phyloP scores from a whole-genome alignment of 2,329 filamentous ascomycete species.

The Monosporascus sp. region DNA sequence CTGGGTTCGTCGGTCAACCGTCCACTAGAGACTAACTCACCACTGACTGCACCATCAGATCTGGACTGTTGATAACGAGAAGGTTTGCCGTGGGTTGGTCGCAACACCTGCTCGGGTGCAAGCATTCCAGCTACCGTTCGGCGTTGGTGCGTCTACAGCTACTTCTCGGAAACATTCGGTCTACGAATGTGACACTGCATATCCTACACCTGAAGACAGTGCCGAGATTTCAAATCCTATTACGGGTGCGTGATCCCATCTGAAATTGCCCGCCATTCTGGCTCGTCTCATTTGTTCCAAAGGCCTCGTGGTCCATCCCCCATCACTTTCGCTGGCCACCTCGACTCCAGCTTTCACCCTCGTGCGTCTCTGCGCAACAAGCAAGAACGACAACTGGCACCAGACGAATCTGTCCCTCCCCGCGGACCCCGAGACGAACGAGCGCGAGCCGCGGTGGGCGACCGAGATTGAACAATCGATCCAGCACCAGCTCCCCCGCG shows the following conservation, averaged over 20 bases:
- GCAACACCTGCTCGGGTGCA: slow-evolving; percentile 45
- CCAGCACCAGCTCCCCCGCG: slow-evolving; percentile 38
- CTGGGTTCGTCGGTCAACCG: slow-evolving; percentile 29
- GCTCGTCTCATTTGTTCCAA: not conserved
- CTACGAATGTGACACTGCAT: slow-evolving; percentile 41
- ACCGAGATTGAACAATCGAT: slow-evolving; percentile 39
- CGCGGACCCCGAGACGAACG: slow-evolving; percentile 6
- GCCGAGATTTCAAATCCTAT: slow-evolving; percentile 38
- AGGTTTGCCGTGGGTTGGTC: slow-evolving; percentile 48
- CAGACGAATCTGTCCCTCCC: slow-evolving; percentile 40
- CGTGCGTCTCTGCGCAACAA: slow-evolving; percentile 47
- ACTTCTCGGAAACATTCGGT: slow-evolving; percentile 30
- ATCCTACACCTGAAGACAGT: slow-evolving; percentile 29
- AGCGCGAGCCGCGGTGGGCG: slow-evolving; percentile 39
- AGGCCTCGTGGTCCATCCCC: slow-evolving; percentile 45
- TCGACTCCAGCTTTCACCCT: slow-evolving; percentile 44
- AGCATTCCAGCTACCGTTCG: slow-evolving; percentile 45
- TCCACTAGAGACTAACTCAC: not conserved
- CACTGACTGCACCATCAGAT: slow-evolving; percentile 29
- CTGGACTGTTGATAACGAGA: slow-evolving; percentile 32
- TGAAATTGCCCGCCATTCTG: not conserved
- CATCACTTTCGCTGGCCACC: slow-evolving; percentile 23
- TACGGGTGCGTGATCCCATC: slow-evolving; percentile 29
- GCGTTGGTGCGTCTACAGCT: slow-evolving; percentile 18
- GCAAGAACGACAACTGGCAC: slow-evolving; percentile 47